Conservation (phyloP, 495 filamentous ascomycete genomes). For the Daldinia grandis region DNA sequence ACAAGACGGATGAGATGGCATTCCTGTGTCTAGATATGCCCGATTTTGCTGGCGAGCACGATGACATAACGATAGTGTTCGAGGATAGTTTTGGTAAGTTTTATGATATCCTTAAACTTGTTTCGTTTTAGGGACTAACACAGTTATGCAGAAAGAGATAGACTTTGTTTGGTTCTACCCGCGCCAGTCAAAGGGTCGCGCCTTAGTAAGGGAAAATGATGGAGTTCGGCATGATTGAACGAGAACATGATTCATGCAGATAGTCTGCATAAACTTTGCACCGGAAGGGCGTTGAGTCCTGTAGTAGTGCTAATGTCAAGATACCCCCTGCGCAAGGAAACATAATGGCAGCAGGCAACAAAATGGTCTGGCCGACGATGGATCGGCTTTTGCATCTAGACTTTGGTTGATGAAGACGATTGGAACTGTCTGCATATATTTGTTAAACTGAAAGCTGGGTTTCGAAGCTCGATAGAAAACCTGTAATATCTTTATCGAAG, state of each 20-base stretch:
- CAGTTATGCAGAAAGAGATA: constrained; percentile 52
- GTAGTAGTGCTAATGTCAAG: constrained; percentile 37
- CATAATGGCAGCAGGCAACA: neutral
- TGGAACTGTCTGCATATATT: neutral
- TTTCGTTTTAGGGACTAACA: constrained; percentile 37
- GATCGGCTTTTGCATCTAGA: constrained; percentile 15
- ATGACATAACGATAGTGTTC: constrained; percentile 86
- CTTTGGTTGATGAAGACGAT: constrained; percentile 4
- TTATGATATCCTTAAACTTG: neutral
- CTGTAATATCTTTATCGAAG: neutral
- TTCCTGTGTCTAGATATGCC: constrained; percentile 86
- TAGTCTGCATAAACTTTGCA: constrained; percentile 35
- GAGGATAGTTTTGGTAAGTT: constrained; percentile 78
- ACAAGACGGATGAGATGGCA: constrained; percentile 57
- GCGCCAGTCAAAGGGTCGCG: constrained; percentile 58
- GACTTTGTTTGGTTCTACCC: constrained; percentile 53
- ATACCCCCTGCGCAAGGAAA: constrained; percentile 31
- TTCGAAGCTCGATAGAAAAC: constrained; percentile 21
- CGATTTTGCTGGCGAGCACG: constrained; percentile 88
- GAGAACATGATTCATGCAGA: constrained; percentile 44
- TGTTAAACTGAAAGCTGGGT: constrained; percentile 1
- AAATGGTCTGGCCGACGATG: constrained; percentile 1
- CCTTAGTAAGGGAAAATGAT: constrained; percentile 44
- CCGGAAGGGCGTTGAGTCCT: constrained; percentile 21
- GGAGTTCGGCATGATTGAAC: constrained; percentile 31